These are phyloP conservation scores for Xylaria curta DNA, from an alignment of 495 filamentous ascomycete genomes.

Conservation along the genomic window DNA sequence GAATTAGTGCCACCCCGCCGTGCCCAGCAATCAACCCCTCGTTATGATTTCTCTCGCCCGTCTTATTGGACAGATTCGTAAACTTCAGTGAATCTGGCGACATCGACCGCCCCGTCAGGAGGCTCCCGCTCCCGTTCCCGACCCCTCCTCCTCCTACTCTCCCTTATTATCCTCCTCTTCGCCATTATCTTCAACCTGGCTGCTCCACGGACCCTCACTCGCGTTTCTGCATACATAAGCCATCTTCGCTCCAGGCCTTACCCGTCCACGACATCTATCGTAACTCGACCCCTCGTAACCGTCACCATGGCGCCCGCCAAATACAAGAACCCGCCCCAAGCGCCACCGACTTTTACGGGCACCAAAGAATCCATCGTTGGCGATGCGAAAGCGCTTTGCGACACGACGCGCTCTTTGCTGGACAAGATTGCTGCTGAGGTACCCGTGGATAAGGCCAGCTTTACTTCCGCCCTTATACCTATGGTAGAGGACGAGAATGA, in stretches of 20 bases:
- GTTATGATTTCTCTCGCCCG: not conserved
- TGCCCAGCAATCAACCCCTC: conserved; percentile 5
- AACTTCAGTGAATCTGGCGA: conserved; percentile 48
- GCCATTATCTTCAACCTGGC: conserved; percentile 77
- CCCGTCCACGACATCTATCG: conserved; percentile 35
- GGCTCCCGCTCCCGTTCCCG: conserved; percentile 30
- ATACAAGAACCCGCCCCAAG: conserved; percentile 78
- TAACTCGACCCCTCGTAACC: conserved; percentile 32
- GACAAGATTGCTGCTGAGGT: conserved; percentile 77
- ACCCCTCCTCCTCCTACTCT: conserved; percentile 54
- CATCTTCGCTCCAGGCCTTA: conserved; percentile 49
- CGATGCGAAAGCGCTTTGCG: conserved; percentile 78
- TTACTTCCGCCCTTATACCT: conserved; percentile 68
- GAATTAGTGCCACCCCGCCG: not conserved
- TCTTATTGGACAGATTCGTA: conserved; percentile 5
- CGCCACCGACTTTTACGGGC: conserved; percentile 84
- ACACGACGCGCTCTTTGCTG: conserved; percentile 69
- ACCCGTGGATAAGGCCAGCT: conserved; percentile 66
- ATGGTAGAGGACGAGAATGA: conserved; percentile 72
- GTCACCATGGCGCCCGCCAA: conserved; percentile 48
- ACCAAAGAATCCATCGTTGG: conserved; percentile 76
- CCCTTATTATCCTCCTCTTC: conserved; percentile 67
- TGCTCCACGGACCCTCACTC: conserved; percentile 66
- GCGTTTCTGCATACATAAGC: conserved; percentile 68
- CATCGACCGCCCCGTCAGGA: conserved; percentile 40